Conservation (phyloP, 257 asterid species). For the Paraleonurus japonicus region DNA sequence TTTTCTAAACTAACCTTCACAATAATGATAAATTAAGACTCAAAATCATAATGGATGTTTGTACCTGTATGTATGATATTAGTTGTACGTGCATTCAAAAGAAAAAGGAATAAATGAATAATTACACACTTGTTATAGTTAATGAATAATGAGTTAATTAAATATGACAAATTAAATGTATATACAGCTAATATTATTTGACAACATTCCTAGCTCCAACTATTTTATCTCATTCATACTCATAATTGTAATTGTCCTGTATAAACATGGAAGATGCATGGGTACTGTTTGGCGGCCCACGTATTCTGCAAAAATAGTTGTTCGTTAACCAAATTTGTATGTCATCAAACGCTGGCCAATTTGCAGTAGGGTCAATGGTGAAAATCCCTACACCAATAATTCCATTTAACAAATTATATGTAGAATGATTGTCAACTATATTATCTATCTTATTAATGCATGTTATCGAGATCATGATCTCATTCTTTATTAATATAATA, state of each 20-base stretch:
- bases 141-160: background rate
- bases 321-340: background rate
- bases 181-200: constrained; percentile 13
- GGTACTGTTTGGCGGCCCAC: constrained; percentile 32
- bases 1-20: constrained; percentile 18
- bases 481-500: background rate
- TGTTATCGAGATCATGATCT: background rate
- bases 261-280: constrained; percentile 18
- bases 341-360: constrained; percentile 18
- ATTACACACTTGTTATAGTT: background rate
- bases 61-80: background rate
- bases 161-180: background rate
- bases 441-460: background rate
- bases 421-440: constrained; percentile 3
- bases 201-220: constrained; percentile 35
- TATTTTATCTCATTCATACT: constrained; percentile 13
- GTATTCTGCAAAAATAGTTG: background rate
- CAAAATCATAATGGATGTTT: too few species aligned
- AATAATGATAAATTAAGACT: constrained; percentile 3
- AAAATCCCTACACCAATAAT: constrained; percentile 20
- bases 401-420: background rate
- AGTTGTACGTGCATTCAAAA: background rate
- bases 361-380: constrained; percentile 27
- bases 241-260: constrained; percentile 20
- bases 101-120: background rate